Evolutionary conservation across 176 grass and related monocot species (phyloP).

Genomic region (Hyparrhenia diplandra): DNA sequence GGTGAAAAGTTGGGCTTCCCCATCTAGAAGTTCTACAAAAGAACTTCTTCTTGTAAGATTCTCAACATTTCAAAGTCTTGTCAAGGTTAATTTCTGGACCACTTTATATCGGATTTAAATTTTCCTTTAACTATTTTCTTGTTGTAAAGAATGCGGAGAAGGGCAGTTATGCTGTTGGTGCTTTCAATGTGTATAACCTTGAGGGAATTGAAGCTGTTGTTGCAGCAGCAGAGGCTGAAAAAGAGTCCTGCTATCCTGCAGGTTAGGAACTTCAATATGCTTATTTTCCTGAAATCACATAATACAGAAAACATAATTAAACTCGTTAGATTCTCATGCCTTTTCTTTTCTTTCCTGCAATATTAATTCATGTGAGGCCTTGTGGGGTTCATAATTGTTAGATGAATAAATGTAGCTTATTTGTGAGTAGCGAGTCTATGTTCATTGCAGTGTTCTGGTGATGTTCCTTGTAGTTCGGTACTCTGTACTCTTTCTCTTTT

Average conservation of each 20-base stretch:
- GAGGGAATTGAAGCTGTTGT: slow-evolving; percentile 91
- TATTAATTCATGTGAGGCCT: not conserved
- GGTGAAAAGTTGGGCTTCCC: slow-evolving; percentile 64
- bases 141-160: slow-evolving; percentile 74
- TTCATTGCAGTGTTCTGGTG: not conserved
- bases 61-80: slow-evolving; percentile 3
- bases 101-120: slow-evolving; percentile 25
- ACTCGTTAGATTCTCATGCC: not conserved
- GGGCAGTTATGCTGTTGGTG: slow-evolving; percentile 86
- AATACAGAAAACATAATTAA: not conserved
- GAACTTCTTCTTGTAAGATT: slow-evolving; percentile 79
- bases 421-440: not conserved
- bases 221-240: slow-evolving; percentile 90
- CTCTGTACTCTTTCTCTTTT: not conserved
- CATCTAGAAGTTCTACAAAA: slow-evolving; percentile 73
- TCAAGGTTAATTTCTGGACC: slow-evolving; percentile 13
- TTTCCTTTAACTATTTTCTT: slow-evolving; percentile 26
- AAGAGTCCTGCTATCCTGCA: slow-evolving; percentile 89
- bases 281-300: slow-evolving; percentile 2
- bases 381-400: not conserved
- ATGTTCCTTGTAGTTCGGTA: not conserved
- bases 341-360: not conserved
- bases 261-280: slow-evolving; percentile 43
- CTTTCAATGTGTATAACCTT: slow-evolving; percentile 98
- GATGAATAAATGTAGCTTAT: not conserved